Evolutionary conservation across 2,329 filamentous ascomycete genomes (phyloP), one percentile per base, ranked within the genome.

Genomic region (Trichoderma cornu-damae): DNA sequence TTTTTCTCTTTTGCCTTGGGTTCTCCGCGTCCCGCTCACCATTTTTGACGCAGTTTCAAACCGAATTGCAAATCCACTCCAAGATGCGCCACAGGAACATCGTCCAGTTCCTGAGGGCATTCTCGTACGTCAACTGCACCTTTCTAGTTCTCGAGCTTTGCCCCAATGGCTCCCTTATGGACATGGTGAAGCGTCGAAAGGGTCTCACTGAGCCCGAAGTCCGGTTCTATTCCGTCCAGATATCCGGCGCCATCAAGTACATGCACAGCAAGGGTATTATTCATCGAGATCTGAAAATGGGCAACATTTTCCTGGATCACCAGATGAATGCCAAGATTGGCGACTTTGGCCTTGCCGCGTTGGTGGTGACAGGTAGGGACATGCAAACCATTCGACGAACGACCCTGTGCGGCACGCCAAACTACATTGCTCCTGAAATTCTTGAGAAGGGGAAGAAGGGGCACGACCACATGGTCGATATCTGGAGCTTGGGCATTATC

Each of bases 251-350:
- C 35, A 93, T 99, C 73, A 97, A 97, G 73, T 99, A 99, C 70
- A 89, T 99, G 78, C 95, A 99, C 72, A 86, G 86, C 67, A 89
- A 95, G 69, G 94, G 93, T 63, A 95, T 99, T 61, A 96, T 97
- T 49, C 94, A 99, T 73, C 85, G 94, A 49, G 94, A 99, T 72
- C 75, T 99, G 65, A 99, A 99, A 75, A 97, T 96, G 79, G 95
- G 94, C 48, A 99, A 99, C 70, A 87, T 99, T 64, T 99, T 99
- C 67, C 79, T 99, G 52, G 94, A 99, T 71, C 84, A 84, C 54
- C 80, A 91, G 64, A 96, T 99, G 93, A 96, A 99, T 68, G 87
- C 96, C 66, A 99, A 99, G 71, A 90, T 99, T 66, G 94, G 94
- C 43, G 94, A 99, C 71, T 99, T 99, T 74, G 94, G 94, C 3